Percentiles rank a stretch among this genome's conserved stretches.
Evolutionary conservation across 306 rosid genomes (phyloP).

Genomic region (Cercis canadensis): DNA sequence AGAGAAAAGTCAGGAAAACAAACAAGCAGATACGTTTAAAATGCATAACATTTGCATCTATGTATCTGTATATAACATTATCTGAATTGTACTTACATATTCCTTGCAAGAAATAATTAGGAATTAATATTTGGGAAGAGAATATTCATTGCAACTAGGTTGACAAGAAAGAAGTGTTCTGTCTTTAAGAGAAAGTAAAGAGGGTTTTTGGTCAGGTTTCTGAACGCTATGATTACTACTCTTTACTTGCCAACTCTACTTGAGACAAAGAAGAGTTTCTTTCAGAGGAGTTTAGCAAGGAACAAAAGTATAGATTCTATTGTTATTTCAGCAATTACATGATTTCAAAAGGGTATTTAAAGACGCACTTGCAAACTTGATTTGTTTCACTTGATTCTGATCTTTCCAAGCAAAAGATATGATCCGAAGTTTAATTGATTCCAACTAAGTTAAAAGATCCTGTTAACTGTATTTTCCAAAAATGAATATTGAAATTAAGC

Average conservation of each 20-base stretch:
- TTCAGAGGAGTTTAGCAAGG: neutral
- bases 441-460: neutral
- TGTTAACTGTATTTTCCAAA: neutral
- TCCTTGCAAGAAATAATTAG: neutral
- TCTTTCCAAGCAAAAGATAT: too few species aligned
- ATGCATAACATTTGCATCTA: too few species aligned
- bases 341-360: too few species aligned
- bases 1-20: slow-evolving; percentile 24
- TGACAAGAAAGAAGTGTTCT: too few species aligned
- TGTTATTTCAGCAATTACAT: too few species aligned
- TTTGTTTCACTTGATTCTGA: too few species aligned
- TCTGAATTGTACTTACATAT: neutral
- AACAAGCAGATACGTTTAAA: neutral
- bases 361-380: too few species aligned
- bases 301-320: neutral
- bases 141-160: too few species aligned
- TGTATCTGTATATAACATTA: neutral
- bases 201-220: too few species aligned
- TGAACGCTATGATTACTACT: too few species aligned
- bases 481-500: neutral
- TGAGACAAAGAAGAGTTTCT: neutral
- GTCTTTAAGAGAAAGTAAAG: too few species aligned
- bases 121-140: too few species aligned
- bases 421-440: neutral
- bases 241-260: neutral